Percentiles rank a stretch among this genome's conserved stretches.
Evolutionary conservation across 306 rosid genomes (phyloP).

Genomic region (Rosa chinensis): DNA sequence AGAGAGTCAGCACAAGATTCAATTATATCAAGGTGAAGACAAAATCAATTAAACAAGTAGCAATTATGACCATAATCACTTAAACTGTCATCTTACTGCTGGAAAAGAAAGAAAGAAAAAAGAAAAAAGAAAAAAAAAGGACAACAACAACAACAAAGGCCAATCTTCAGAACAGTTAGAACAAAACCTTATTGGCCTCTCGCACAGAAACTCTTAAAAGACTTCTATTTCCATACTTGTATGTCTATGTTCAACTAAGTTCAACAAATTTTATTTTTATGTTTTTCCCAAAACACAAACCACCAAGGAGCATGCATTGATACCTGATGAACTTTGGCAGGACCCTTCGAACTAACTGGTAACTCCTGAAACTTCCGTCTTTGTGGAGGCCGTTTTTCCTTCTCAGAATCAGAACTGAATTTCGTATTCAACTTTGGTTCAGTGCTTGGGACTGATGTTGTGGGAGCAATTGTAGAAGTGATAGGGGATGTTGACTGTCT

Average conservation of each 20-base stretch:
- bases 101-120: neutral
- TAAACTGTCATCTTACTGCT: neutral
- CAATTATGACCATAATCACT: neutral
- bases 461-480: slow-evolving; percentile 53
- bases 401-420: slow-evolving; percentile 45
- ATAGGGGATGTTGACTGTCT: slow-evolving; percentile 63
- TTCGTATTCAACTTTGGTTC: slow-evolving; percentile 44
- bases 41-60: slow-evolving; percentile 5
- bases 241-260: neutral
- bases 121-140: neutral
- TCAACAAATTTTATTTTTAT: neutral
- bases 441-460: slow-evolving; percentile 39
- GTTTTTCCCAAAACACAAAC: slow-evolving; percentile 5
- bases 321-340: slow-evolving; percentile 70
- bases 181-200: neutral
- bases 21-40: neutral
- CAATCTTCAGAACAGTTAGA: neutral
- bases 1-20: slow-evolving; percentile 56
- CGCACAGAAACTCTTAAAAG: no score
- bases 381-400: slow-evolving; percentile 62
- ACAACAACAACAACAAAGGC: neutral
- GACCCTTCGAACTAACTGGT: slow-evolving; percentile 53
- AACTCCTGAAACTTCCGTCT: slow-evolving; percentile 89
- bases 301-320: slow-evolving; percentile 34
- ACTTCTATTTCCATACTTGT: neutral